These are phyloP conservation scores for Pichia sp. DNA, from an alignment of 1,139 yeast genomes.

Conservation along the genomic window DNA sequence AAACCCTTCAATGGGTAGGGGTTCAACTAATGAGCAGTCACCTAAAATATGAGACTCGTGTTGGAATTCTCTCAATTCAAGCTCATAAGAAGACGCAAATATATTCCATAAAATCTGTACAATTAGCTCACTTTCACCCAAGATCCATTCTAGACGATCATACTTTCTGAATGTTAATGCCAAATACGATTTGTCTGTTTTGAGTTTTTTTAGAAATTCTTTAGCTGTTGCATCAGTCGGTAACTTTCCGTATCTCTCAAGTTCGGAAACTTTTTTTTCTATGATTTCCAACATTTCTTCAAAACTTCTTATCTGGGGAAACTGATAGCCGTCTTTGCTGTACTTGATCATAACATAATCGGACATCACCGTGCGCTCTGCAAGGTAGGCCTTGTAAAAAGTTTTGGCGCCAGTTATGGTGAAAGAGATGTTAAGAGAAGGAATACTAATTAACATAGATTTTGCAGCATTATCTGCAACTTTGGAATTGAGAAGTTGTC, in stretches of 20 bases:
- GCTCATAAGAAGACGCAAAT: slow-evolving; percentile 39
- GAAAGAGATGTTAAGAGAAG: slow-evolving; percentile 46
- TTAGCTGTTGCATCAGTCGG: slow-evolving; percentile 11
- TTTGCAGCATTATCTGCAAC: background rate
- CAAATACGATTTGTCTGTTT: slow-evolving; percentile 23
- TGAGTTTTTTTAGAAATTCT: slow-evolving; percentile 30
- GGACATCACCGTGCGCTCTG: background rate
- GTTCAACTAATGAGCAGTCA: slow-evolving; percentile 40
- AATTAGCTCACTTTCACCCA: slow-evolving; percentile 48
- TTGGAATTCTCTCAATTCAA: slow-evolving; percentile 55
- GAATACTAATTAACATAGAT: slow-evolving; percentile 42
- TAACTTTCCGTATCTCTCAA: slow-evolving; percentile 9
- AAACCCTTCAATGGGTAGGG: slow-evolving; percentile 74
- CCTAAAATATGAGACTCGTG: slow-evolving; percentile 40
- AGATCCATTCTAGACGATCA: slow-evolving; percentile 75
- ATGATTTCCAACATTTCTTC: slow-evolving; percentile 33
- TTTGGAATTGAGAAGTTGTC: slow-evolving; percentile 36
- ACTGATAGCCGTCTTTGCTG: slow-evolving; percentile 35
- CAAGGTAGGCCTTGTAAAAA: slow-evolving; percentile 9
- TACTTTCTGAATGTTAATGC: slow-evolving; percentile 59
- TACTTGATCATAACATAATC: slow-evolving; percentile 19
- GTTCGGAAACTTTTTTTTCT: background rate
- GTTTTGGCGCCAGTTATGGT: slow-evolving; percentile 33
- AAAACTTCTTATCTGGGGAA: slow-evolving; percentile 35
- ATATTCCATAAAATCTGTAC: slow-evolving; percentile 42